Conservation (phyloP, 768 basidiomycete genomes). For the Mycena maculata region DNA sequence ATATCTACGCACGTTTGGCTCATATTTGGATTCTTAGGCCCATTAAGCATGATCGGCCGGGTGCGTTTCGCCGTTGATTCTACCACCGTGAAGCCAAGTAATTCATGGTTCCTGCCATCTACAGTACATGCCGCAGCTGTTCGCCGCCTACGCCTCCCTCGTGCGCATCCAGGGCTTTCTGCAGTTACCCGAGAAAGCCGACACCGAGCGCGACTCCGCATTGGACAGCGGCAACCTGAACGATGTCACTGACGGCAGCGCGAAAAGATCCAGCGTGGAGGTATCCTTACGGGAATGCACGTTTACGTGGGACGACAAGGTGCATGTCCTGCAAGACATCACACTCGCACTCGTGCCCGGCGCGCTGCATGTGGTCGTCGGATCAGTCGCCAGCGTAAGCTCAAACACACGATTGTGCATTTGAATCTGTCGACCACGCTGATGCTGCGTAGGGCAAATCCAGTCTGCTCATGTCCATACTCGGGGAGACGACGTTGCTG, state of each 20-base stretch:
- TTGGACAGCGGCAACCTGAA: background rate
- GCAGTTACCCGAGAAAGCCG: constrained; percentile 18
- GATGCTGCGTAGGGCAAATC: constrained; percentile 18
- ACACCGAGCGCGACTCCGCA: background rate
- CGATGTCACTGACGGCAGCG: background rate
- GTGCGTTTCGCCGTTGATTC: constrained; percentile 7
- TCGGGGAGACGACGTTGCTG: constrained; percentile 15
- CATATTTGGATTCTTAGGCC: constrained; percentile 17
- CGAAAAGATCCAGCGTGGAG: constrained; percentile 8
- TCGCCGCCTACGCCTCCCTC: constrained; percentile 18
- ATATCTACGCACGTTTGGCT: constrained; percentile 1
- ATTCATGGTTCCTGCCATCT: constrained; percentile 2
- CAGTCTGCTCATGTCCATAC: constrained; percentile 19
- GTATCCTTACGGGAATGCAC: constrained; percentile 12
- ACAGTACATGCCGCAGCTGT: constrained; percentile 18
- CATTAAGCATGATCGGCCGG: constrained; percentile 20
- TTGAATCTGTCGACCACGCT: constrained; percentile 4
- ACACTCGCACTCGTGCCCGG: constrained; percentile 6
- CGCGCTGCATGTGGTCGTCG: constrained; percentile 13
- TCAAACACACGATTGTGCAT: background rate
- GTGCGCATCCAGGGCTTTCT: constrained; percentile 17
- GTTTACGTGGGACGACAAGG: constrained; percentile 19
- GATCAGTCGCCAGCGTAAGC: constrained; percentile 21
- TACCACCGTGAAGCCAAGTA: constrained; percentile 2
- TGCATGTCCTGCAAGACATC: constrained; percentile 13